phyloP scores from a whole-genome alignment of 352 stramenopile species.

The Phytopythium ostracodes region DNA sequence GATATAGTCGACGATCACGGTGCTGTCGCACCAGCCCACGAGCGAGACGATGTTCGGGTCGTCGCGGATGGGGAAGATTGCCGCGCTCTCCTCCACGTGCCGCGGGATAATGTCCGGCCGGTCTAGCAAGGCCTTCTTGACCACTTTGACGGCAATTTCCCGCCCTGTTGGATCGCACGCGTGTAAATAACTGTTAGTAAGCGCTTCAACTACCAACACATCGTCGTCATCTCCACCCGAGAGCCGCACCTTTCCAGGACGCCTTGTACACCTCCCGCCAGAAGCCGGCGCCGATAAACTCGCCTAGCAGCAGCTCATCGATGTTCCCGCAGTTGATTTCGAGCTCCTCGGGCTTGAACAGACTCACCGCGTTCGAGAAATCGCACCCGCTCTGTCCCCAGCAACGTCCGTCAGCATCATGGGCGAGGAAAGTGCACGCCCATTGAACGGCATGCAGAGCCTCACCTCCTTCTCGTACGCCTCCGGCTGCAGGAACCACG shows the following conservation, averaged over 20 bases:
- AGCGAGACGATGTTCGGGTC: slow-evolving; percentile 68
- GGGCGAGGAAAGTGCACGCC: too few species aligned
- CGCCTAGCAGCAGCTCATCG: slow-evolving; percentile 34
- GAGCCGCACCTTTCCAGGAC: slow-evolving; percentile 53
- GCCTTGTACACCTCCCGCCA: slow-evolving; percentile 70
- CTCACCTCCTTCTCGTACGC: slow-evolving; percentile 40
- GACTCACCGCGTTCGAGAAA: slow-evolving; percentile 47
- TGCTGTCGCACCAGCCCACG: slow-evolving; percentile 73
- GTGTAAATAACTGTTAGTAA: neutral
- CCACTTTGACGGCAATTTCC: slow-evolving; percentile 61
- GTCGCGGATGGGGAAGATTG: slow-evolving; percentile 66
- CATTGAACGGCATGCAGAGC: neutral
- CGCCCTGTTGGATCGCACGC: slow-evolving; percentile 23
- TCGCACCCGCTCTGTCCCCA: slow-evolving; percentile 48
- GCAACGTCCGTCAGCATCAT: slow-evolving; percentile 5
- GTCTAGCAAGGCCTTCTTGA: slow-evolving; percentile 53
- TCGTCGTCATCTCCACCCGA: neutral
- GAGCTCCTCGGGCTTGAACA: slow-evolving; percentile 54
- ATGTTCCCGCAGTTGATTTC: slow-evolving; percentile 75
- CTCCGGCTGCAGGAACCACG: slow-evolving; percentile 53
- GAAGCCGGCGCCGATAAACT: slow-evolving; percentile 63
- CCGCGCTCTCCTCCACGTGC: slow-evolving; percentile 65
- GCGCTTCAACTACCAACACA: neutral
- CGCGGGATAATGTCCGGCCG: slow-evolving; percentile 61
- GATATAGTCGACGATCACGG: slow-evolving; percentile 73